A percentile compares a stretch with the other conserved stretches of the same genome.
These are phyloP conservation scores for Ziziphus jujuba DNA, from an alignment of 306 rosid genomes.

Conservation along the genomic window DNA sequence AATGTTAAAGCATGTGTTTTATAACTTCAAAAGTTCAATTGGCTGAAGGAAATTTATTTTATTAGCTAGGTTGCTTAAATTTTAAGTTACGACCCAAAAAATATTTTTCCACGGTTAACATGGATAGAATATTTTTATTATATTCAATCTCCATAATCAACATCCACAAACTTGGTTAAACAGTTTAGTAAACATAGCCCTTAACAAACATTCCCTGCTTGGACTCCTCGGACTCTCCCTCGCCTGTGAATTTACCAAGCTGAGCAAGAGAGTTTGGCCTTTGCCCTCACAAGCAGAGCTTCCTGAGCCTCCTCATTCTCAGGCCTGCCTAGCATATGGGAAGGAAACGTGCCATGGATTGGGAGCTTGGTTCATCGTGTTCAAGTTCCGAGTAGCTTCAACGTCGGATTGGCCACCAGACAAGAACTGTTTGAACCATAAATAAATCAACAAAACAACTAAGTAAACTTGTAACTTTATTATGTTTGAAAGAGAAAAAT, in stretches of 20 bases:
- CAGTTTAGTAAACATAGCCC: too few species aligned
- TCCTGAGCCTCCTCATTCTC: constrained; percentile 86
- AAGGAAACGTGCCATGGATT: constrained; percentile 92
- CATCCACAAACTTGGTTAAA: too few species aligned
- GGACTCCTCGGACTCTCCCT: constrained; percentile 83
- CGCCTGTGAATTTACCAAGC: constrained; percentile 83
- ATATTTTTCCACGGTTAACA: neutral
- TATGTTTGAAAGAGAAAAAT: neutral
- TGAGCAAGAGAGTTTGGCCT: constrained; percentile 86
- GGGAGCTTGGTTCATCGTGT: constrained; percentile 63
- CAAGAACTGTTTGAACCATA: constrained; percentile 81
- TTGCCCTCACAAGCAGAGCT: constrained; percentile 60
- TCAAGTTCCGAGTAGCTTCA: constrained; percentile 87
- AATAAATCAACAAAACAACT: neutral
- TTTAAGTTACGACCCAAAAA: constrained; percentile 1
- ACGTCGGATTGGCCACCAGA: constrained; percentile 95
- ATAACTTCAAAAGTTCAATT: neutral
- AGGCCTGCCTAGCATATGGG: constrained; percentile 76
- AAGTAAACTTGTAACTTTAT: neutral
- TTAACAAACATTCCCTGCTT: constrained; percentile 68
- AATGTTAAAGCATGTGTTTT: too few species aligned
- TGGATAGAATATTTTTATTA: neutral
- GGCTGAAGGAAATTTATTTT: neutral
- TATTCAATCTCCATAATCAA: neutral
- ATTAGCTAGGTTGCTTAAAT: neutral